Evolutionary conservation across 768 basidiomycete genomes (phyloP).

Genomic region (Kwoniella europaea): DNA sequence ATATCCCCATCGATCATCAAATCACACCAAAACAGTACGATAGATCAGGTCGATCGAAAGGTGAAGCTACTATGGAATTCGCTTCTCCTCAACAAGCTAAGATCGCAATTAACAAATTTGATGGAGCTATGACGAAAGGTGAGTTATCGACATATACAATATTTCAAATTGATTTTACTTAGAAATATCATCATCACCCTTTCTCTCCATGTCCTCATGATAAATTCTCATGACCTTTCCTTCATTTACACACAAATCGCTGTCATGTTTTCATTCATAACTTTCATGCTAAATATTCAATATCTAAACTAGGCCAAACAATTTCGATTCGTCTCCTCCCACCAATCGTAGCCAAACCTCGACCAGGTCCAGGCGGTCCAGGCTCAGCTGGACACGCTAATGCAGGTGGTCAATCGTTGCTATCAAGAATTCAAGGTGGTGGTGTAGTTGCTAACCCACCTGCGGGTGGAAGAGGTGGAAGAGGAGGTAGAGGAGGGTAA

Average conservation of each 20-base stretch:
- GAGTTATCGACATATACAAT: too few species aligned
- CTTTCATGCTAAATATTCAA: too few species aligned
- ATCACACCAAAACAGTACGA: conserved; percentile 70
- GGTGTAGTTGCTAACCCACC: neutral
- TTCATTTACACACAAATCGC: too few species aligned
- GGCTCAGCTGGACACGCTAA: conserved; percentile 11
- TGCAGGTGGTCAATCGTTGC: conserved; percentile 34
- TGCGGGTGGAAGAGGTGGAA: conserved; percentile 15
- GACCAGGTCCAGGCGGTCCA: conserved; percentile 19
- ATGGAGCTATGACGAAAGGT: conserved; percentile 90
- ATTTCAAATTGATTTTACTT: too few species aligned
- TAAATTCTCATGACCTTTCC: too few species aligned
- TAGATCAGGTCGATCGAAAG: conserved; percentile 88
- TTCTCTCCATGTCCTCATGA: too few species aligned
- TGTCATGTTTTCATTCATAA: too few species aligned
- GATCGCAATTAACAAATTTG: conserved; percentile 78
- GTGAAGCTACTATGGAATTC: conserved; percentile 78
- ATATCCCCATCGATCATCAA: too few species aligned
- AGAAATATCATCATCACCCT: too few species aligned
- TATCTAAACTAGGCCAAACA: conserved; percentile 42
- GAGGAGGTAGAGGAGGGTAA: conserved; percentile 40
- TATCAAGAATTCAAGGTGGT: conserved; percentile 45
- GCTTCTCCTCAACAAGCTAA: conserved; percentile 79
- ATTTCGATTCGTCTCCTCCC: conserved; percentile 50
- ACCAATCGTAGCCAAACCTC: conserved; percentile 29